Base-by-base conservation (phyloP, 257 asterid genomes). In the Solanum raphanifolium region DNA sequence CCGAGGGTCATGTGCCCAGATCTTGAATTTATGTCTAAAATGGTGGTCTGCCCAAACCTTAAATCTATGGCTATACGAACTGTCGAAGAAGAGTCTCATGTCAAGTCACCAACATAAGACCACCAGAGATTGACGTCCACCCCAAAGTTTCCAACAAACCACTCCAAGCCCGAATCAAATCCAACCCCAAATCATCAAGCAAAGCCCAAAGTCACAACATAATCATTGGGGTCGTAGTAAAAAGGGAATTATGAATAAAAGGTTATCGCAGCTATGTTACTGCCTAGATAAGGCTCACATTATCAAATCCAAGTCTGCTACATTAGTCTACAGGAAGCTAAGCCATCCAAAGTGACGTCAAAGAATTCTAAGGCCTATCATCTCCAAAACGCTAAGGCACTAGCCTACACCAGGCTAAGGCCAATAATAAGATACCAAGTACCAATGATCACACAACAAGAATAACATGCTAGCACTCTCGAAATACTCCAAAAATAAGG, bases 191-290 rank as follows among this genome's bases (percentile, higher is more conserved):
- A 52, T 52, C n/a, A 3, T 55, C 65, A 55, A 55, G n/a, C n/a
- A 55, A 55, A 18, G 65, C 65, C 23, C n/a, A 0, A 55, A 18
- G 3, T 55, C n/a, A 18, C n/a, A 18, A 0, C 10, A 55, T 0
- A 55, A 55, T 55, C 65, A 55, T 18, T 55, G n/a, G 10, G 65
- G n/a, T 55, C n/a, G n/a, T 55, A 55, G 65, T 55, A 55, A 18
- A 55, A 55, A 18, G 65, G n/a, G n/a, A 55, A 55, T 55, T 55
- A 52, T 55, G n/a, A 18, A 55, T 55, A 18, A 18, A 18, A 55
- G n/a, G 65, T 55, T 55, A 55, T 55, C 9, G n/a, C 65, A 18
- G 1, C 9, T 55, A 0, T 6, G 65, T 7, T 55, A 18, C 4
- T 4, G 4, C n/a, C n/a, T 18, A 18, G n/a, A 18, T 55, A 18